Conservation (phyloP, 805 yeast genomes). For the Zygotorulaspora chibaensis region DNA sequence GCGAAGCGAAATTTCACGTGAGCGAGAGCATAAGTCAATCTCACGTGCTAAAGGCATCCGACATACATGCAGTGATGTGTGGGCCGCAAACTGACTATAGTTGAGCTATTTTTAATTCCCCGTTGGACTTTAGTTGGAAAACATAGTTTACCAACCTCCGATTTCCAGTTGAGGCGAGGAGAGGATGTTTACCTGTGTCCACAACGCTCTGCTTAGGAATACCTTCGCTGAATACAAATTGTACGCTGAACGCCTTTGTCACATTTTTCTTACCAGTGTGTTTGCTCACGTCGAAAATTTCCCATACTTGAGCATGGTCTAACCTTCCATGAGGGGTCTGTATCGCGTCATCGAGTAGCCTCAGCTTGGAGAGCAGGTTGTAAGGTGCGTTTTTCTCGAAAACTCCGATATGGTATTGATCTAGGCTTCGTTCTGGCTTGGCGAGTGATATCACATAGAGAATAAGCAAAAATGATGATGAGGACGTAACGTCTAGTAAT, state of each 20-base stretch:
- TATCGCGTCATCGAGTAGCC: no score
- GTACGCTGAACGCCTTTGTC: no score
- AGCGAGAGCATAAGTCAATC: neutral
- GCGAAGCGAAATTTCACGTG: neutral
- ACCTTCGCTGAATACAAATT: no score
- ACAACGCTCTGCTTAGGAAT: no score
- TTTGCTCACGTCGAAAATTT: no score
- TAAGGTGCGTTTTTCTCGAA: neutral
- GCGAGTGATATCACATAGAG: neutral
- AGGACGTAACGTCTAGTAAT: neutral
- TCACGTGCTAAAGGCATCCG: no score
- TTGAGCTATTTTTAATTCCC: neutral
- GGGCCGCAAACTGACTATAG: neutral
- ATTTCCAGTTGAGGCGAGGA: no score
- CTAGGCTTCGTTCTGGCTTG: neutral
- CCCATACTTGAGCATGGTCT: no score
- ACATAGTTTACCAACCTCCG: neutral
- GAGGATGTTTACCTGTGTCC: no score
- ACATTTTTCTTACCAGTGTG: no score
- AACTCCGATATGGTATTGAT: neutral
- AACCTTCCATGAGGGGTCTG: no score
- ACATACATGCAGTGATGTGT: no score
- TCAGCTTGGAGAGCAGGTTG: neutral
- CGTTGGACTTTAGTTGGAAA: neutral
- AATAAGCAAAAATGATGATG: neutral